Conservation (phyloP, 2,329 filamentous ascomycete genomes). For the Colletotrichum sp. region DNA sequence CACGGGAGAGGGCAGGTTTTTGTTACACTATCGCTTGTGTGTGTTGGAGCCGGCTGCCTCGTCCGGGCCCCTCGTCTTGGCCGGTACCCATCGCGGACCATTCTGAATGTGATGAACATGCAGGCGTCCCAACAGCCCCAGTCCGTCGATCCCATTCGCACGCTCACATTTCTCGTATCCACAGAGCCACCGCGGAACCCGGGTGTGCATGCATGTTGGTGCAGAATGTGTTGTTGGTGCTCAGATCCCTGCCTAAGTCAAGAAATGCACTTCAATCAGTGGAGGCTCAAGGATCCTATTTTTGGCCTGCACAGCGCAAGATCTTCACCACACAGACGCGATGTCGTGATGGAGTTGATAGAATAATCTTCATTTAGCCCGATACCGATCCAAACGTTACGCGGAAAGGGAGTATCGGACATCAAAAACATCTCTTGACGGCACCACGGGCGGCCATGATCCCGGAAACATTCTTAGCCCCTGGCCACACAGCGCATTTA, state of each 20-base stretch:
- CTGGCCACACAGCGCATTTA: too few species aligned
- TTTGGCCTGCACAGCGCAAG: neutral
- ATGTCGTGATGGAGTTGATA: too few species aligned
- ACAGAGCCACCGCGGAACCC: neutral
- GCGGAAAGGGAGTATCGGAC: too few species aligned
- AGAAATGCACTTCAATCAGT: neutral
- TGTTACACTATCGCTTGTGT: too few species aligned
- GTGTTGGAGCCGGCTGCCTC: neutral
- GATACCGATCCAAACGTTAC: too few species aligned
- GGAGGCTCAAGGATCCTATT: neutral
- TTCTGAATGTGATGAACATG: neutral
- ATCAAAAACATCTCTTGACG: too few species aligned
- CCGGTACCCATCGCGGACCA: neutral
- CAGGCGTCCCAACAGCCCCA: neutral
- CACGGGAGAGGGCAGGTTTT: too few species aligned
- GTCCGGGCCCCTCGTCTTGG: neutral
- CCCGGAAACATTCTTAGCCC: too few species aligned
- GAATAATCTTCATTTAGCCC: too few species aligned
- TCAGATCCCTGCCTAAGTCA: fast-evolving
- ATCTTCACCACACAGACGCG: too few species aligned
- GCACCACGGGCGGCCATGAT: too few species aligned
- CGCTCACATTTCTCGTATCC: neutral
- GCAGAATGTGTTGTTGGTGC: neutral
- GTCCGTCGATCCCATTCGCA: neutral
- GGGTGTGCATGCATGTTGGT: neutral